phyloP scores from a whole-genome alignment of 805 yeast genomes.

The Metschnikowia santaceciliae region DNA sequence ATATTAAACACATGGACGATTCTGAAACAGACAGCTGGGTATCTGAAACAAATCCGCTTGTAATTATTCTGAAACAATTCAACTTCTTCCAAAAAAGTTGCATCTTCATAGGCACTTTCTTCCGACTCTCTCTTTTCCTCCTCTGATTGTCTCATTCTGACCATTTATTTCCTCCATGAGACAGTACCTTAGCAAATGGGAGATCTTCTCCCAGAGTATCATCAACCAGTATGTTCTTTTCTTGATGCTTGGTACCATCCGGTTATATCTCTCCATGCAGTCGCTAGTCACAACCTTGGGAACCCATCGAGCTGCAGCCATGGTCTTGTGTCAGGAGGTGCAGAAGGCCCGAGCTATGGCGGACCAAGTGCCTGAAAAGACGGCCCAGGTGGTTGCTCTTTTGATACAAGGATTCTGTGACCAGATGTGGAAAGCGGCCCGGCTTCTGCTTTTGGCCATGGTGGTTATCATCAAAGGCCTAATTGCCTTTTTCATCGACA shows the following conservation, averaged over 20 bases:
- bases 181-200: conserved; percentile 45
- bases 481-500: conserved; percentile 32
- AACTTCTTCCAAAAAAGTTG: too few relatives aligned
- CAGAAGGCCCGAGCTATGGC: conserved; percentile 30
- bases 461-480: conserved; percentile 31
- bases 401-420: background rate
- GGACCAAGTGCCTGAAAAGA: conserved; percentile 51
- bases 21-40: too few relatives aligned
- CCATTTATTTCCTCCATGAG: conserved; percentile 4
- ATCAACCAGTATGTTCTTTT: conserved; percentile 61
- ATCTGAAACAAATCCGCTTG: too few relatives aligned
- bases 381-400: background rate
- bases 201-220: conserved; percentile 61
- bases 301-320: background rate
- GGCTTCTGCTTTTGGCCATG: conserved; percentile 46
- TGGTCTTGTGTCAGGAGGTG: conserved; percentile 41
- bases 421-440: conserved; percentile 1
- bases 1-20: too few relatives aligned
- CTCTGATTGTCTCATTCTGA: background rate
- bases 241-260: conserved; percentile 48
- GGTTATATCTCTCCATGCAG: conserved; percentile 1
- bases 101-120: background rate
- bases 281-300: background rate
- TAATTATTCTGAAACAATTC: too few relatives aligned
- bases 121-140: too few relatives aligned